A percentile compares a stretch with the other conserved stretches of the same genome.
These are phyloP conservation scores for Chalciporus pseudorubinellus DNA, from an alignment of 768 basidiomycete genomes.

Conservation along the genomic window DNA sequence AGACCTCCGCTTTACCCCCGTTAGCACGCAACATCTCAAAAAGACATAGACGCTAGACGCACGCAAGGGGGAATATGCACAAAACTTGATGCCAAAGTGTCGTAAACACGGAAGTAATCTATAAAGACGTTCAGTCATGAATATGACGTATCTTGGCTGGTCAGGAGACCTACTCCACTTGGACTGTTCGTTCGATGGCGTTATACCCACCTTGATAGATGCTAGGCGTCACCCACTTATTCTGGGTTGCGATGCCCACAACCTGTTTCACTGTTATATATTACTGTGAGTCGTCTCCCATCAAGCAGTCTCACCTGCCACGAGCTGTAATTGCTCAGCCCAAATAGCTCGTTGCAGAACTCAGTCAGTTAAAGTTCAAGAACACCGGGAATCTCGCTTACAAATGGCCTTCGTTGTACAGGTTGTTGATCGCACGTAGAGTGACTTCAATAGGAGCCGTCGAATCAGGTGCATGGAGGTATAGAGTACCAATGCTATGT, in stretches of 20 bases:
- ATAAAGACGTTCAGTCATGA: not conserved
- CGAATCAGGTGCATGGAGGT: slow-evolving; percentile 48
- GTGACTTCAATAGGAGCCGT: slow-evolving; percentile 46
- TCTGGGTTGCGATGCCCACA: slow-evolving; percentile 39
- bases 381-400: slow-evolving; percentile 24
- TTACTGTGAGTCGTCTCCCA: not conserved
- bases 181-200: slow-evolving; percentile 39
- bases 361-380: not conserved
- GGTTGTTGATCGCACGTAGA: slow-evolving; percentile 42
- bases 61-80: slow-evolving; percentile 22
- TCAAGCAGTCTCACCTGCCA: slow-evolving; percentile 32
- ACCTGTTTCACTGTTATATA: slow-evolving; percentile 25
- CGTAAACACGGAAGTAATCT: slow-evolving; percentile 41
- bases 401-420: slow-evolving; percentile 53
- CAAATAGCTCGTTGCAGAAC: slow-evolving; percentile 12
- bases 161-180: slow-evolving; percentile 30
- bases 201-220: slow-evolving; percentile 52
- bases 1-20: slow-evolving; percentile 9
- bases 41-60: not conserved
- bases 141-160: not conserved
- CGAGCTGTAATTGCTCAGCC: slow-evolving; percentile 18
- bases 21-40: not conserved
- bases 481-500: slow-evolving; percentile 22
- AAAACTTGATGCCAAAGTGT: slow-evolving; percentile 41
- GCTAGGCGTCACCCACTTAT: slow-evolving; percentile 47